phyloP scores from a whole-genome alignment of 768 basidiomycete species.

The Wakefieldia striispora region DNA sequence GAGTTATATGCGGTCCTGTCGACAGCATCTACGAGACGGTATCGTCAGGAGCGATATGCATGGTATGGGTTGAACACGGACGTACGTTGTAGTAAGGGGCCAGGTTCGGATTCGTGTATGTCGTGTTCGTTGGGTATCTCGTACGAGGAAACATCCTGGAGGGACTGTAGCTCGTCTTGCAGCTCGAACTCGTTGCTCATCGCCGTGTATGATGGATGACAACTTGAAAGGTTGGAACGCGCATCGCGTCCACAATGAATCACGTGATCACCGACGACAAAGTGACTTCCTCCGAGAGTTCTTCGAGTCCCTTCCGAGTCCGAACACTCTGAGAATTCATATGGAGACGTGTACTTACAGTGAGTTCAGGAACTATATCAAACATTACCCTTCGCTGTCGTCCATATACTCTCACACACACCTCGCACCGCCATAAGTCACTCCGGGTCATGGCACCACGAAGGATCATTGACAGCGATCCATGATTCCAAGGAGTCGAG shows the following conservation, averaged over 20 bases:
- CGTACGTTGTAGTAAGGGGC: constrained; percentile 49
- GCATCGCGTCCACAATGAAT: constrained; percentile 8
- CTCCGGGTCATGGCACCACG: too few relatives aligned
- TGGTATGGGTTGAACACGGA: background rate
- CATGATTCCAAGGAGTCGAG: too few relatives aligned
- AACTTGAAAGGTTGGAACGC: constrained; percentile 9
- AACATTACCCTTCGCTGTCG: too few relatives aligned
- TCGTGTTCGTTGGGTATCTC: constrained; percentile 70
- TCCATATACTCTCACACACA: too few relatives aligned
- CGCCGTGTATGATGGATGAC: constrained; percentile 1
- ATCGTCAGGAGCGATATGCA: constrained; percentile 6
- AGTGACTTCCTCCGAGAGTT: too few relatives aligned
- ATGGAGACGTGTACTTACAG: too few relatives aligned
- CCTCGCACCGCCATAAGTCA: too few relatives aligned
- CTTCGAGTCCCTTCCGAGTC: too few relatives aligned
- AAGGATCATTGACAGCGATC: too few relatives aligned
- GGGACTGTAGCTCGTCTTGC: constrained; percentile 69
- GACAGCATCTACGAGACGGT: constrained; percentile 59
- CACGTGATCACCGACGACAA: constrained; percentile 34
- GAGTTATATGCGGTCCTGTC: constrained; percentile 77
- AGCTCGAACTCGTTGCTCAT: constrained; percentile 63
- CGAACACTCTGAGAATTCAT: too few relatives aligned
- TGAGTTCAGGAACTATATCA: too few relatives aligned
- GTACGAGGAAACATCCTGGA: constrained; percentile 61
- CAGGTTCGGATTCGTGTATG: constrained; percentile 52